Evolutionary conservation across 164 flowering plant species (phyloP).

Genomic region (Akebia trifoliata): DNA sequence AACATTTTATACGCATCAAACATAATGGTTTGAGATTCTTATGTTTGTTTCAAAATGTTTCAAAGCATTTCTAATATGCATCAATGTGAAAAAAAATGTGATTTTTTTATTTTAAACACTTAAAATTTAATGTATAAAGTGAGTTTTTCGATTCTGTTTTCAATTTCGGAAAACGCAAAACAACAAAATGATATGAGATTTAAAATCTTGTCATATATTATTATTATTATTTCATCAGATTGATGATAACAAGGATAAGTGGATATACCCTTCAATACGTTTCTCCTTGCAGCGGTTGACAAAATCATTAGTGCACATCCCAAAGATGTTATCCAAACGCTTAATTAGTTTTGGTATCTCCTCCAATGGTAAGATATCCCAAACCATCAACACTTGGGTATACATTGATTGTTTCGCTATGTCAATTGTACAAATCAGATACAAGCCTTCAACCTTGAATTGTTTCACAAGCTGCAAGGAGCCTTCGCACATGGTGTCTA

Average conservation of each 20-base stretch:
- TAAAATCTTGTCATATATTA: too few relatives aligned
- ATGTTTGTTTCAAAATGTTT: too few relatives aligned
- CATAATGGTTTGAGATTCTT: too few relatives aligned
- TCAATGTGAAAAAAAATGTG: too few relatives aligned
- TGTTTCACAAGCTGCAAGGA: slow-evolving; percentile 43
- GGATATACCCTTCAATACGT: slow-evolving; percentile 50
- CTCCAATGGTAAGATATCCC: slow-evolving; percentile 63
- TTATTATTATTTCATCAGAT: not conserved
- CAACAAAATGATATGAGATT: too few relatives aligned
- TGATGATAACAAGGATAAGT: not conserved
- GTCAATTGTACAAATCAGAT: slow-evolving; percentile 48
- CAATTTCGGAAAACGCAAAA: too few relatives aligned
- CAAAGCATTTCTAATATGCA: too few relatives aligned
- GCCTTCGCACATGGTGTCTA: slow-evolving; percentile 34
- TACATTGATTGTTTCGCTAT: slow-evolving; percentile 34
- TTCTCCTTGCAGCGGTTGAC: slow-evolving; percentile 49
- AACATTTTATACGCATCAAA: too few relatives aligned
- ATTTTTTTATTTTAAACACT: too few relatives aligned
- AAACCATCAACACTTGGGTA: slow-evolving; percentile 54
- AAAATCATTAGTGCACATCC: slow-evolving; percentile 43
- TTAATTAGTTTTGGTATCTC: slow-evolving; percentile 48
- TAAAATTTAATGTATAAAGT: too few relatives aligned
- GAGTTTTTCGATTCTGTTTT: too few relatives aligned
- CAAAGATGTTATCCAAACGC: slow-evolving; percentile 46
- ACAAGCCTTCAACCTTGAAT: slow-evolving; percentile 47